Evolutionary conservation across 352 stramenopile genomes (phyloP).

Genomic region (Phytophthora kernoviae): DNA sequence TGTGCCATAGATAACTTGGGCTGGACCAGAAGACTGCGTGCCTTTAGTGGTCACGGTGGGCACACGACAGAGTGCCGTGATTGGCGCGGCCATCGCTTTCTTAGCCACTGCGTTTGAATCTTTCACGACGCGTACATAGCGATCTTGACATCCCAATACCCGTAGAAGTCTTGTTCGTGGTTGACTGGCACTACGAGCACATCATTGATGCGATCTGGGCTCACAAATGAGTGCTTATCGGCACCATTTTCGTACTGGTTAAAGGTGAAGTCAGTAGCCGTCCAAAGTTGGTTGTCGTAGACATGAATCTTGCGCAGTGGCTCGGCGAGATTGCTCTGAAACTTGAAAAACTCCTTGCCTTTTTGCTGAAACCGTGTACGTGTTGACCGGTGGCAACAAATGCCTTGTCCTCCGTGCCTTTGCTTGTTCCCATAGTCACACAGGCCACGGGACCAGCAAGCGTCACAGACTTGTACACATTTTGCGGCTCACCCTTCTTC

Average conservation of each 20-base stretch:
- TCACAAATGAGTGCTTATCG: slow-evolving; percentile 82
- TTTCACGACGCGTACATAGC: slow-evolving; percentile 65
- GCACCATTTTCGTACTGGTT: slow-evolving; percentile 84
- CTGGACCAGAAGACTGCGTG: slow-evolving; percentile 19
- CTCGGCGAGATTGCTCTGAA: slow-evolving; percentile 87
- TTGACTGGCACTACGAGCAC: slow-evolving; percentile 60
- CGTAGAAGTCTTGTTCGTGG: slow-evolving; percentile 69
- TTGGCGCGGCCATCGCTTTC: slow-evolving; percentile 57
- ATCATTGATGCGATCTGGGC: slow-evolving; percentile 83
- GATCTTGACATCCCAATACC: slow-evolving; percentile 78
- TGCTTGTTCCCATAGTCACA: slow-evolving; percentile 73
- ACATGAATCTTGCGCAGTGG: slow-evolving; percentile 74
- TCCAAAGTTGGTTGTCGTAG: slow-evolving; percentile 77
- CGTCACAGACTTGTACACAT: slow-evolving; percentile 70
- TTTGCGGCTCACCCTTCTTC: slow-evolving; percentile 81
- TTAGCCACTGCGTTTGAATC: slow-evolving; percentile 63
- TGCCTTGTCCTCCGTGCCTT: slow-evolving; percentile 73
- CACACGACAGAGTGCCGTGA: slow-evolving; percentile 57
- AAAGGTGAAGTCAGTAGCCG: slow-evolving; percentile 77
- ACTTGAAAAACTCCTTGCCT: slow-evolving; percentile 87
- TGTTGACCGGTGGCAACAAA: slow-evolving; percentile 74
- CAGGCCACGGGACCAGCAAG: slow-evolving; percentile 64
- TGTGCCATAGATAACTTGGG: slow-evolving; percentile 76
- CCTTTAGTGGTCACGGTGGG: slow-evolving; percentile 22
- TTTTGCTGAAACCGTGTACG: slow-evolving; percentile 85